Conservation (phyloP, 257 asterid genomes). For the Thymus mandschuricus region DNA sequence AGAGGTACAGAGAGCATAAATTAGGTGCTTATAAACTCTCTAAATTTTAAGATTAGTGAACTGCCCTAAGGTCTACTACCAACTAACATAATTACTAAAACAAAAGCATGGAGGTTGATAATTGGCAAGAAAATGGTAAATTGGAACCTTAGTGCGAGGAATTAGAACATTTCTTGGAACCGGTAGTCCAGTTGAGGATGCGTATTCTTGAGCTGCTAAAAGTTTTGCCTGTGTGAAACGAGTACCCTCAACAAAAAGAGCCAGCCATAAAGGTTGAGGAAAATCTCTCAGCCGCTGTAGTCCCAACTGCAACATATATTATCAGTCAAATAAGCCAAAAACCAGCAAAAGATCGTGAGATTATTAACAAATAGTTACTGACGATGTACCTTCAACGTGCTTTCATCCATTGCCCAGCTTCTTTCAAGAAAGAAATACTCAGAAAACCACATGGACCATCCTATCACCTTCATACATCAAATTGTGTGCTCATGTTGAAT, state of each 20-base stretch:
- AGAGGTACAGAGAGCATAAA: background rate
- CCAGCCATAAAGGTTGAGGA: constrained; percentile 92
- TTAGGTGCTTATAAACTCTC: background rate
- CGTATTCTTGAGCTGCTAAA: constrained; percentile 94
- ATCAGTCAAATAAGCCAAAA: constrained; percentile 16
- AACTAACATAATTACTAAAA: background rate
- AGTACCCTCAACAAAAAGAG: constrained; percentile 96
- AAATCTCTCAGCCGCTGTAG: constrained; percentile 73
- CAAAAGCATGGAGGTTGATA: constrained; percentile 13
- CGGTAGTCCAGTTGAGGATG: constrained; percentile 75
- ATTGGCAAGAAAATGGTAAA: constrained; percentile 20
- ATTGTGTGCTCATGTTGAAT: constrained; percentile 15
- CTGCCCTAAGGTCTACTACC: background rate
- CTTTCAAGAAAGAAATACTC: constrained; percentile 97
- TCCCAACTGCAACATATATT: constrained; percentile 62
- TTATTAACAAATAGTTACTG: constrained; percentile 6
- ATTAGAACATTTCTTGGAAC: constrained; percentile 89
- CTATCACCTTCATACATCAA: constrained; percentile 73
- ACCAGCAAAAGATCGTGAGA: constrained; percentile 19
- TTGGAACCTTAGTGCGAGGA: constrained; percentile 92
- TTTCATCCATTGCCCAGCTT: constrained; percentile 94
- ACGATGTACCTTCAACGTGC: constrained; percentile 69
- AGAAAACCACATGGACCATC: constrained; percentile 99
- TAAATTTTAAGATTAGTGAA: background rate
- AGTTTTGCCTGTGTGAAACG: constrained; percentile 96